phyloP scores from a whole-genome alignment of 2,329 filamentous ascomycete species.

The Fusarium redolens region DNA sequence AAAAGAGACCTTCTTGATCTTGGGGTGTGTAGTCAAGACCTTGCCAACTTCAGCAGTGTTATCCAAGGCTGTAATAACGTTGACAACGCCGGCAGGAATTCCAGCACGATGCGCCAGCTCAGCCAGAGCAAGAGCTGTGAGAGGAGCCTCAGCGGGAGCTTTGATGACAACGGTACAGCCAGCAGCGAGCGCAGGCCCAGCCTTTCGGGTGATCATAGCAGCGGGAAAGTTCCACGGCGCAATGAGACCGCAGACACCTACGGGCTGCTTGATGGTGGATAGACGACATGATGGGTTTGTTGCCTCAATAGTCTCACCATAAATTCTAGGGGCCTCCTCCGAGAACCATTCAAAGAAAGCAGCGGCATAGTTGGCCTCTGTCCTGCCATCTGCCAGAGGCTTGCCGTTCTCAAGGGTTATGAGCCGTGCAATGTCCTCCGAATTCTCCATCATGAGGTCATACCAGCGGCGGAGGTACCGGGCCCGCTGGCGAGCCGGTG shows the following conservation, averaged over 20 bases:
- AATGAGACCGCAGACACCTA: conserved; percentile 51
- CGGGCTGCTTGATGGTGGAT: conserved; percentile 48
- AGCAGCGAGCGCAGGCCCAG: conserved; percentile 69
- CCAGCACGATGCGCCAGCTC: conserved; percentile 87
- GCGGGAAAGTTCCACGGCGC: conserved; percentile 68
- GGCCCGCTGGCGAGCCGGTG: conserved; percentile 69
- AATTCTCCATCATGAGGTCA: conserved; percentile 73
- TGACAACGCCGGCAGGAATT: conserved; percentile 87
- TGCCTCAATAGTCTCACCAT: conserved; percentile 62
- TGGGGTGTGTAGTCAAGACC: conserved; percentile 52
- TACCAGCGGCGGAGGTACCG: conserved; percentile 73
- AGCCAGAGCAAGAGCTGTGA: conserved; percentile 85
- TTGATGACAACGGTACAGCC: conserved; percentile 86
- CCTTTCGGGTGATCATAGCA: conserved; percentile 63
- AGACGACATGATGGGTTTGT: conserved; percentile 68
- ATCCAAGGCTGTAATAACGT: conserved; percentile 80
- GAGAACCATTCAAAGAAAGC: conserved; percentile 73
- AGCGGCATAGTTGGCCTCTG: conserved; percentile 68
- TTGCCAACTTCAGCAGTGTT: conserved; percentile 84
- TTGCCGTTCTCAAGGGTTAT: conserved; percentile 81
- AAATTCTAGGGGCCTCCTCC: conserved; percentile 68
- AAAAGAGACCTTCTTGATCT: conserved; percentile 77
- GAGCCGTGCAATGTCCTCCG: conserved; percentile 73
- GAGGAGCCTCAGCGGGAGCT: conserved; percentile 88
- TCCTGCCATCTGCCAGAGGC: conserved; percentile 69